Base-by-base conservation (phyloP, 2,329 filamentous ascomycete genomes). In the Diaporthe sp. region DNA sequence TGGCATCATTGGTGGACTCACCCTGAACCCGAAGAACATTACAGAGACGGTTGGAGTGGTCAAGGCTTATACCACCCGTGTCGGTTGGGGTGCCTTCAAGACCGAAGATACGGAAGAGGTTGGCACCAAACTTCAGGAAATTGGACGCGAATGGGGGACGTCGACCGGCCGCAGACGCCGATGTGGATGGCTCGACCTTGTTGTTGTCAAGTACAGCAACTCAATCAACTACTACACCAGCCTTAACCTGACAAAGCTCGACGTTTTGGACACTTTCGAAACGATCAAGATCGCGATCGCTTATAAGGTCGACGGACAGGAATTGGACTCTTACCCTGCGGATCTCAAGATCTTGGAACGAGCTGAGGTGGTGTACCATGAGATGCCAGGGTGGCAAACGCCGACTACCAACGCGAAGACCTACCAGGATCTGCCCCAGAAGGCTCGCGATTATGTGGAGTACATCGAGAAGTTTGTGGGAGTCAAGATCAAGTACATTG, bases 261-360 rank as follows among this genome's bases (percentile, higher is more conserved):
- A 94, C 79, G 88, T 95, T 57, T 87, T 95, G 22, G 93, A 95
- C 82, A 90, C 90, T 51, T 95, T 98, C 82, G 87, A 90, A 15
- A 92, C 92, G 80, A 89, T 97, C 84, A 94, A 95, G 71, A 87
- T 94, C 71, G 94, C 93, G 22, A 90, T 93, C n/a, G 92, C 91
- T 3, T 98, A 98, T 85, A 88, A 87, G 79, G 82, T 86, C 72
- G 81, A 84, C 67, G 80, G 82, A 42, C 81, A 89, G 79, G 84
- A 86, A 74, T 83, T 93, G 15, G 87, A 89, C 31, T 90, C 88
- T n/a, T 94, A 94, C 88, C 94, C 89, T 12, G 91, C 92, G 13
- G 90, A 93, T 80, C 87, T 92, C 25, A 84, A 87, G 59, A 82
- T 88, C 55, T 86, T 95, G 19, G 88, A 89, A 44, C 85, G 87